A percentile compares a stretch with the other conserved stretches of the same genome.
These are phyloP conservation scores for Fusarium papillatum DNA, from an alignment of 2,329 filamentous ascomycete species.

Conservation along the genomic window DNA sequence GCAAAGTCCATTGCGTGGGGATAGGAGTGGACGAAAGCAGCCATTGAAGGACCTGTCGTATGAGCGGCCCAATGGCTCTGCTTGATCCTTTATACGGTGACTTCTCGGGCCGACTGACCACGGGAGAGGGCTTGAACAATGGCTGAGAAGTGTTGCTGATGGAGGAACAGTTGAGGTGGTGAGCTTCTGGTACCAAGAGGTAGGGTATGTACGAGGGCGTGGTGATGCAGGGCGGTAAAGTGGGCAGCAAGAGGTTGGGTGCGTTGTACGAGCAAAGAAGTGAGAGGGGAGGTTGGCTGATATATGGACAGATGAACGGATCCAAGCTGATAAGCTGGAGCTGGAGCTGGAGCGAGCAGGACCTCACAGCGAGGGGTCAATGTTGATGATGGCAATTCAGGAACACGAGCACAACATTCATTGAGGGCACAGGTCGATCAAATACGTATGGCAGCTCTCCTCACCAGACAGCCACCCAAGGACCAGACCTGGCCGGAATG, in stretches of 20 bases:
- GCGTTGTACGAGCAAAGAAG: not conserved
- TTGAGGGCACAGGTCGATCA: slow-evolving; percentile 21
- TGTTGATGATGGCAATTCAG: slow-evolving; percentile 8
- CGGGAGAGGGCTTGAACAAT: not conserved
- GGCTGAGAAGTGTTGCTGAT: not conserved
- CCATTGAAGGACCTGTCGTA: slow-evolving; percentile 16
- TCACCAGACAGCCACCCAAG: slow-evolving; percentile 25
- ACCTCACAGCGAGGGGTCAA: slow-evolving; percentile 15
- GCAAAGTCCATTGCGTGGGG: slow-evolving; percentile 33
- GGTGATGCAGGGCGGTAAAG: not conserved
- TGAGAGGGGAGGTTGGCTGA: slow-evolving; percentile 11
- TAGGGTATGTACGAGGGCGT: not conserved
- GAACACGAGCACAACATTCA: slow-evolving; percentile 9
- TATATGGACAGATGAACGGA: slow-evolving; percentile 28
- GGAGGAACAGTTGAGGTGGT: not conserved
- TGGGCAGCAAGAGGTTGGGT: not conserved
- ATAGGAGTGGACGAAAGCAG: slow-evolving; percentile 37
- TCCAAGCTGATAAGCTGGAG: not conserved
- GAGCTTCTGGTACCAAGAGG: not conserved
- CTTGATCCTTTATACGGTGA: slow-evolving; percentile 2
- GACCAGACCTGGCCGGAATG: slow-evolving; percentile 11
- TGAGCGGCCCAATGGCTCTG: slow-evolving; percentile 8
- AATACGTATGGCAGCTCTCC: slow-evolving; percentile 28
- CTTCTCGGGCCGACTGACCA: not conserved
- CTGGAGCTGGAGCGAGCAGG: not conserved